phyloP scores from a whole-genome alignment of 345 rosid species.

The Moringa oleifera region DNA sequence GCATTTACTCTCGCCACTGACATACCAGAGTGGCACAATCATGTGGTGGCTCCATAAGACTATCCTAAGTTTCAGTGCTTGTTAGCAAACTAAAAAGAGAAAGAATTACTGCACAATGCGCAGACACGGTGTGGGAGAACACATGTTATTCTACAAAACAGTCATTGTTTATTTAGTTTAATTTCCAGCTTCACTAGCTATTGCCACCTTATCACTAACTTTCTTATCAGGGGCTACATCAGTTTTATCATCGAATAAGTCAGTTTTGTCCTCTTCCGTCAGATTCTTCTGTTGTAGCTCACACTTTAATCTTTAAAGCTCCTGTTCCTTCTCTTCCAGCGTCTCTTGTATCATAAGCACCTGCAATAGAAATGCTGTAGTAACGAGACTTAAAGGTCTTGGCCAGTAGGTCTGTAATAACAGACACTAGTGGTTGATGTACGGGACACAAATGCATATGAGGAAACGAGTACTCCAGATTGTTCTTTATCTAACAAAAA shows the following conservation, averaged over 20 bases:
- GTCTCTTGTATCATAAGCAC: conserved; percentile 67
- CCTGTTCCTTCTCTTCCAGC: conserved; percentile 58
- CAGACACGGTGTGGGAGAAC: conserved; percentile 1
- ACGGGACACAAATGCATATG: too few species aligned
- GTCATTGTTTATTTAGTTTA: not conserved
- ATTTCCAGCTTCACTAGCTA: conserved; percentile 20
- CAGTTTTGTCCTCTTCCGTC: conserved; percentile 26
- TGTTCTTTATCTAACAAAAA: too few species aligned
- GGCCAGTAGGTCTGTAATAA: too few species aligned
- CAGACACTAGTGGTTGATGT: too few species aligned
- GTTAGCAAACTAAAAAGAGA: not conserved
- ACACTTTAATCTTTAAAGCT: conserved; percentile 37
- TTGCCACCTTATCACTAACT: conserved; percentile 22
- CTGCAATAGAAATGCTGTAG: conserved; percentile 27
- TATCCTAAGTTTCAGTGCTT: not conserved
- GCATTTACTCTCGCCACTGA: not conserved
- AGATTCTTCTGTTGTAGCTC: conserved; percentile 35
- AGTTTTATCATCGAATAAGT: conserved; percentile 21
- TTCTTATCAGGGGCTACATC: conserved; percentile 24
- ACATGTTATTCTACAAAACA: conserved; percentile 14
- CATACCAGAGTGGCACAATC: not conserved
- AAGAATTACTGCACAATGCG: conserved; percentile 25
- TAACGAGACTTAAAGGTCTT: too few species aligned
- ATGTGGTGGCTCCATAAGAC: not conserved
- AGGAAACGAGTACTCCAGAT: too few species aligned